These are phyloP conservation scores for Chytriomyces sp. DNA, from an alignment of 192 early-diverging fungal genomes.

Conservation along the genomic window DNA sequence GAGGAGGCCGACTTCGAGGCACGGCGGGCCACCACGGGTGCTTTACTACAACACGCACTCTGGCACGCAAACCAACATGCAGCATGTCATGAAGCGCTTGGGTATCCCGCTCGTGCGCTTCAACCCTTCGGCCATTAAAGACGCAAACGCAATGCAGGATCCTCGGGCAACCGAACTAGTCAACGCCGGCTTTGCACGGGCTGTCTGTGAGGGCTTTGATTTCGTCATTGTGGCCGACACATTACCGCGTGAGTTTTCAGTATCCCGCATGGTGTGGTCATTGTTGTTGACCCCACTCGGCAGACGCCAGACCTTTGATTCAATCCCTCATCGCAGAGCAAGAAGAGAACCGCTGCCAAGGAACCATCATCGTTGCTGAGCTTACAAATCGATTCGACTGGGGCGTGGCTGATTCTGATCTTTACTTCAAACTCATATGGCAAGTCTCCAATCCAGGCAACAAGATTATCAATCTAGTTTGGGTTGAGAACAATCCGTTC, in stretches of 20 bases:
- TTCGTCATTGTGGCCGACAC: background rate
- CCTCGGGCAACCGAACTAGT: background rate
- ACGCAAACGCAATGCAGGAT: background rate
- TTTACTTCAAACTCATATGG: background rate
- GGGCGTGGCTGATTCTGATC: background rate
- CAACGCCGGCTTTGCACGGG: background rate
- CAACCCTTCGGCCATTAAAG: background rate
- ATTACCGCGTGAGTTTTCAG: background rate
- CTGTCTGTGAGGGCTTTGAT: background rate
- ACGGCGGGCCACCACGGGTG: background rate
- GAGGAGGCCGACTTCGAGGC: background rate
- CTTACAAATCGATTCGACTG: background rate
- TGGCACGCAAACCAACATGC: constrained; percentile 1
- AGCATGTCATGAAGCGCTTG: background rate
- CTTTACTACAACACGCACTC: constrained; percentile 26
- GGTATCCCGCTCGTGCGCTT: background rate
- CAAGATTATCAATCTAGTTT: background rate
- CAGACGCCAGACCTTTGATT: background rate
- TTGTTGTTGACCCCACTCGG: background rate
- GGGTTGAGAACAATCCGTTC: constrained; percentile 4
- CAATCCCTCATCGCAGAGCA: background rate
- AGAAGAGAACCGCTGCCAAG: background rate
- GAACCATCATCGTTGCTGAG: background rate
- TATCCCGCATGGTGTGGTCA: background rate
- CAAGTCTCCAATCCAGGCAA: background rate